A percentile compares a stretch with the other conserved stretches of the same genome.
Conservation (phyloP, 129 eudicot genomes). For the Helichrysum umbraculigerum region DNA sequence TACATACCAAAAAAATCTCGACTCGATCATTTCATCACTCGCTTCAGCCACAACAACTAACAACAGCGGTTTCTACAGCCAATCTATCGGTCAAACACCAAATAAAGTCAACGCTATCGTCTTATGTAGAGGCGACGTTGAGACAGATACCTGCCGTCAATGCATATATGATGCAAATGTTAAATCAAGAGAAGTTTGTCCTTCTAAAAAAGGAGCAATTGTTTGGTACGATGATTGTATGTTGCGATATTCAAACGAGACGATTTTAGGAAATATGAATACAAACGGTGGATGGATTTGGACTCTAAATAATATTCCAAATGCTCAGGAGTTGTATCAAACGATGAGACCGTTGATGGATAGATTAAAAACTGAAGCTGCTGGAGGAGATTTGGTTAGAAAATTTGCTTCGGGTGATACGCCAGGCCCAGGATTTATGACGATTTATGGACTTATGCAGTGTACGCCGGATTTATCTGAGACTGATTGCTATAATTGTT, state of each 20-base stretch:
- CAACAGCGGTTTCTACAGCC: conserved; percentile 31
- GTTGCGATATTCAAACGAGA: conserved; percentile 41
- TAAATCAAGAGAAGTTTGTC: conserved; percentile 17
- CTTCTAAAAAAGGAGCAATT: conserved; percentile 31
- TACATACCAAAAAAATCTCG: conserved; percentile 39
- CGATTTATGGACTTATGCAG: conserved; percentile 44
- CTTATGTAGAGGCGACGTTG: conserved; percentile 39
- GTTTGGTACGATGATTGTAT: conserved; percentile 42
- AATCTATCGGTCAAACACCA: conserved; percentile 23
- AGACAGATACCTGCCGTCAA: conserved; percentile 12
- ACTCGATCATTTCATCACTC: conserved; percentile 33
- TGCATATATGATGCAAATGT: conserved; percentile 21
- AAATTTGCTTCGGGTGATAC: conserved; percentile 21
- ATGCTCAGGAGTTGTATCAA: conserved; percentile 21
- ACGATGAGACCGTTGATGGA: conserved; percentile 35
- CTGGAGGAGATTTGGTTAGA: no score
- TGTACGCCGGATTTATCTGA: conserved; percentile 60
- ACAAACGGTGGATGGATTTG: not conserved
- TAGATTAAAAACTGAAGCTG: conserved; percentile 29
- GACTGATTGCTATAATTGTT: conserved; percentile 39
- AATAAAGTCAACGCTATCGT: conserved; percentile 33
- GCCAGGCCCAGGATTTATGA: conserved; percentile 9
- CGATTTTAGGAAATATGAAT: conserved; percentile 16
- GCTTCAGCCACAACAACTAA: conserved; percentile 7
- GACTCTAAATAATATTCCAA: not conserved